Percentiles rank a stretch among this genome's conserved stretches.
Evolutionary conservation across 2,329 filamentous ascomycete genomes (phyloP).

Genomic region (Phialophora chinensis): DNA sequence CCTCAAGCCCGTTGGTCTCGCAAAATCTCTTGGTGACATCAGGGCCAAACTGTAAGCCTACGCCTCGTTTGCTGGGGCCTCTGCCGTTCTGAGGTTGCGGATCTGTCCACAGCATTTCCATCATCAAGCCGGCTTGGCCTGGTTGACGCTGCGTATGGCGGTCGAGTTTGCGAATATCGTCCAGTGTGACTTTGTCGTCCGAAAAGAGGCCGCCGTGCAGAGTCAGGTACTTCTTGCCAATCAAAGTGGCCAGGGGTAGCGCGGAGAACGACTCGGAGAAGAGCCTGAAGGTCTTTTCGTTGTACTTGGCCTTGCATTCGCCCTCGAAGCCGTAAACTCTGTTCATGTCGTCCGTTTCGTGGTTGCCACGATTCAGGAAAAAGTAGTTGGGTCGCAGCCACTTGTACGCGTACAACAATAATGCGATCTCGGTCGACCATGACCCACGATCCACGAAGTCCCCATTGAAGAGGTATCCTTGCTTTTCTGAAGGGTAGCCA

Average conservation of each 20-base stretch:
- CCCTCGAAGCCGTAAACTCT: conserved; percentile 97
- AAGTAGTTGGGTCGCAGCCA: conserved; percentile 86
- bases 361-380: conserved; percentile 97
- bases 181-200: conserved; percentile 79
- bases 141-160: conserved; percentile 90
- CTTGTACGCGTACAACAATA: conserved; percentile 95
- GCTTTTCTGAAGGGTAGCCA: conserved; percentile 80
- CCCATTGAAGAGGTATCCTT: conserved; percentile 96
- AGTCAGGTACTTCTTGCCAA: conserved; percentile 61
- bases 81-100: conserved; percentile 84
- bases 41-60: conserved; percentile 94
- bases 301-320: conserved; percentile 98
- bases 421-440: conserved; percentile 96
- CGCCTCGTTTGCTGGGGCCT: conserved; percentile 93
- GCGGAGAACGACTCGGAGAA: conserved; percentile 99
- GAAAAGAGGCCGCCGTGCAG: conserved; percentile 42
- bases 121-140: conserved; percentile 94
- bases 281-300: conserved; percentile 91
- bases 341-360: conserved; percentile 99
- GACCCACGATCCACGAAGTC: conserved; percentile 98
- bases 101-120: conserved; percentile 99
- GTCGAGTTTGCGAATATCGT: conserved; percentile 92
- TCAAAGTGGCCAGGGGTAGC: conserved; percentile 85
- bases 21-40: conserved; percentile 97
- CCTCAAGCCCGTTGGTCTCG: conserved; percentile 91